Evolutionary conservation across 2,329 filamentous ascomycete genomes (phyloP), one percentile per base, ranked within the genome.

Genomic region (Trichophyton mentagrophytes): DNA sequence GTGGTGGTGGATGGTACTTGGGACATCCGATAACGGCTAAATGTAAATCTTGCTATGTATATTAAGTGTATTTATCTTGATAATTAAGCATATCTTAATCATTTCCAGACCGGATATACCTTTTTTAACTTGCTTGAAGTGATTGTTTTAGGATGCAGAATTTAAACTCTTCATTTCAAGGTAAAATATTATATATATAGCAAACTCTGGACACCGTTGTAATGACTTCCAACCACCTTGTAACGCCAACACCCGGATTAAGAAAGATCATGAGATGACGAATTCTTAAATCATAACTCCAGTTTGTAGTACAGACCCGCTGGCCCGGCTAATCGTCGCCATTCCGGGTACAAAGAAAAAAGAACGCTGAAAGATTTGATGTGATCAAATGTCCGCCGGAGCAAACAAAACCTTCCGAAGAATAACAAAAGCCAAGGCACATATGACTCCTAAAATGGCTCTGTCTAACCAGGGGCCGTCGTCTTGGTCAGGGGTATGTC

Each of bases 381-480:
- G 15, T 4, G 9, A 27, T 51, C 25, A 51, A 30, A 55, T 8
- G 3, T 55, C 55, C 20, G 55, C 55, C 1, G 55, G 42, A 17
- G 51, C 38, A 44, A 40, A 57, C 11, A 57, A n/a, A 47, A 63
- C 57, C 72, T 79, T 79, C 61, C 77, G 77, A 25, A 82, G 64
- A 2, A 96, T 76, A 77, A 95, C 82, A 22, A 88, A 82, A 2
- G 85, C 76, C 20, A 96, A 76, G 27, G 88, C 78, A 13, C 89
- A 79, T 0, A 89, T 77, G 17, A 96, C 74, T 5, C 83, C 86
- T 22, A 86, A 83, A 65, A 96, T 96, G 42, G 86, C 82, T 64
- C 88, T 83, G 72, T 96, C 91, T 17, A 96, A 79, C 87, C 89
- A 95, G 11, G 84, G 75, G 1, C 85, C 82, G 15, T 88, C 81